Conservation (phyloP, 495 filamentous ascomycete genomes). For the Aspergillus sparsus region DNA sequence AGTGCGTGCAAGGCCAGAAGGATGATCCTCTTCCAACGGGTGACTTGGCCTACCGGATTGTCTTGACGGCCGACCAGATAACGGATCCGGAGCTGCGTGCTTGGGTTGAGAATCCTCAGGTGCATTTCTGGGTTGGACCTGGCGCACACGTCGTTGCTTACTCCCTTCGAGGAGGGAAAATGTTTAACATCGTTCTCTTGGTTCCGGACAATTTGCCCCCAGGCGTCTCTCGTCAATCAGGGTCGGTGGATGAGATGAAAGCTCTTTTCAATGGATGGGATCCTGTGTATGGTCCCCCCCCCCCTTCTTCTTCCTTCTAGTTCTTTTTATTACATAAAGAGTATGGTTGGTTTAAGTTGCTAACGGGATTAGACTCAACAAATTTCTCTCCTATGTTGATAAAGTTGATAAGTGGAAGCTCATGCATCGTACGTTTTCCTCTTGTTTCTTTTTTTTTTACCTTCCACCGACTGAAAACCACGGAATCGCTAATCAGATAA, state of each 20-base stretch:
- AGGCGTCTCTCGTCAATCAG: slow-evolving; percentile 52
- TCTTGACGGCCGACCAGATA: slow-evolving; percentile 51
- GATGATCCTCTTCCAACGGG: slow-evolving; percentile 58
- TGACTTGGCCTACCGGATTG: slow-evolving; percentile 69
- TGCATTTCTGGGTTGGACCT: slow-evolving; percentile 73
- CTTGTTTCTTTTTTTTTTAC: neutral
- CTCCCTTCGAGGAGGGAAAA: slow-evolving; percentile 58
- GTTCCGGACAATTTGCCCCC: slow-evolving; percentile 68
- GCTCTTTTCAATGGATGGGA: slow-evolving; percentile 62
- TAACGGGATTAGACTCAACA: slow-evolving; percentile 28
- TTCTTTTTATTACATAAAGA: neutral
- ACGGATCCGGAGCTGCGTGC: slow-evolving; percentile 50
- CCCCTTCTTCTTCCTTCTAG: neutral
- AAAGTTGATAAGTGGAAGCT: slow-evolving; percentile 63
- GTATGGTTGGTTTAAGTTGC: slow-evolving; percentile 6
- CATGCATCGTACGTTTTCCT: slow-evolving; percentile 51
- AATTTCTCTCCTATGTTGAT: slow-evolving; percentile 38
- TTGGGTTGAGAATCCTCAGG: slow-evolving; percentile 55
- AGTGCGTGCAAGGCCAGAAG: slow-evolving; percentile 47
- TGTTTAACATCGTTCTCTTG: slow-evolving; percentile 70
- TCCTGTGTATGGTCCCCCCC: slow-evolving; percentile 36
- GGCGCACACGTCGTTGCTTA: slow-evolving; percentile 66
- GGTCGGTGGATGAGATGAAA: slow-evolving; percentile 67
- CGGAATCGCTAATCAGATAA: neutral
- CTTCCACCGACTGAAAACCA: no score